Base-by-base conservation (phyloP, 2,329 filamentous ascomycete species). In the Colletotrichum truncatum region DNA sequence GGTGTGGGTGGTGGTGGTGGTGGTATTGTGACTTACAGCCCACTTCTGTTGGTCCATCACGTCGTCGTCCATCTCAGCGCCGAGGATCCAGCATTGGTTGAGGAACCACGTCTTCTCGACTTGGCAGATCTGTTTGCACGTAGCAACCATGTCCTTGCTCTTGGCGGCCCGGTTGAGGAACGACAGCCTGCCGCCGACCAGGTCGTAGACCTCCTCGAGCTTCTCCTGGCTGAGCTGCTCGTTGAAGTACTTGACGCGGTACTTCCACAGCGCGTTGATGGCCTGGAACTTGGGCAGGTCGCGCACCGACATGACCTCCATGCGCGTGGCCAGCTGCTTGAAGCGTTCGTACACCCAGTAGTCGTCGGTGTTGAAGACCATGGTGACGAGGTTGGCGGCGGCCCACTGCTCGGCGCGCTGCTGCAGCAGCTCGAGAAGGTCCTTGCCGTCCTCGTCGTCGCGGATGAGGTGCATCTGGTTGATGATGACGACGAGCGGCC, bases 31-130 rank as follows among this genome's bases (percentile, higher is more conserved):
- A 87, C 90, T 80, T 82, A 93, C 91, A 46, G 94, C 93, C 84
- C 93, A 98, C 77, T 98, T 98, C 75, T 98, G 94, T 77, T 98
- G 93, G 74, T 98, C 93, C 91, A 98, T 98, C 70, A 98, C 96
- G 75, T 99, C 96, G 78, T 98, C 96, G 71, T 98, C 96, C 91
- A 93, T 92, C 67, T 91, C 89, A 54, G 80, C 80, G 10, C 91
- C 91, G 4, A 93, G 83, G 64, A 93, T 91, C 84, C 90, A 91
- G 78, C 90, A 93, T 74, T 91, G 89, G 77, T 91, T 92, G 8
- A 93, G 80, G 69, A 93, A 91, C 90, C 91, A 93, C n/a, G 85
- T 89, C 79, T 91, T 91, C 75, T 93, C 91, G 49, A 84, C 85
- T 4, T 88, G 81, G 73, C 87, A 87, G 72, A 93, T 92, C 61